phyloP scores from a whole-genome alignment of 306 rosid species.

The Rubus idaeus region DNA sequence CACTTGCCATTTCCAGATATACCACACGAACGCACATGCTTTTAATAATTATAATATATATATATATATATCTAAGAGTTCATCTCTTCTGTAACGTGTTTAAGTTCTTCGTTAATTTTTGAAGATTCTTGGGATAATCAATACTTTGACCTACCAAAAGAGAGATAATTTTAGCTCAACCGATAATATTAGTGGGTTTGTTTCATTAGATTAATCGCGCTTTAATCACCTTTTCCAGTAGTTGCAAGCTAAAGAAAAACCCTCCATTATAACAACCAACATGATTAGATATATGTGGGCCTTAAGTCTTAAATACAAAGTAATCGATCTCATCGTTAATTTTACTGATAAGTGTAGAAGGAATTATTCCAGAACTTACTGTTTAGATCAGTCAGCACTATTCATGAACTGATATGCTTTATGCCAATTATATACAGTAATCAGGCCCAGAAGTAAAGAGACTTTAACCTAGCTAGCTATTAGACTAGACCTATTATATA shows the following conservation, averaged over 20 bases:
- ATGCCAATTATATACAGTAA: constrained; percentile 2
- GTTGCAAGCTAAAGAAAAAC: constrained; percentile 31
- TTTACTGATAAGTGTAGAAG: not conserved
- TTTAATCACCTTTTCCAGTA: constrained; percentile 45
- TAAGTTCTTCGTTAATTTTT: not conserved
- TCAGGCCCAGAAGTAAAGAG: constrained; percentile 1
- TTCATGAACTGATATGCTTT: constrained; percentile 7
- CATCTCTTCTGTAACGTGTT: not conserved
- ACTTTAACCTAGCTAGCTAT: not conserved
- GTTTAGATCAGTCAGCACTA: not conserved
- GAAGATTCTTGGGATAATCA: constrained; percentile 25
- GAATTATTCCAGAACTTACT: constrained; percentile 5
- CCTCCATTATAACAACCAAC: constrained; percentile 82
- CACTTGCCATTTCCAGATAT: constrained; percentile 16
- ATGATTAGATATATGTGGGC: constrained; percentile 85
- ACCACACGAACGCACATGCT: not conserved
- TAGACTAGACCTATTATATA: not conserved
- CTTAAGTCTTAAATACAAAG: constrained; percentile 38
- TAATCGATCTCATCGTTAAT: constrained; percentile 28
- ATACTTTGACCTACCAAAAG: constrained; percentile 25
- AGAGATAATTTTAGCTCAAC: constrained; percentile 25
- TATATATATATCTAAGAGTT: too few relatives aligned
- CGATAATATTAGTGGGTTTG: constrained; percentile 39
- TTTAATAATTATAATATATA: not conserved
- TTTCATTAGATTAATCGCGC: constrained; percentile 14